A percentile compares a stretch with the other conserved stretches of the same genome.
These are phyloP conservation scores for Calocybe cyanea DNA, from an alignment of 768 basidiomycete genomes.

Conservation along the genomic window DNA sequence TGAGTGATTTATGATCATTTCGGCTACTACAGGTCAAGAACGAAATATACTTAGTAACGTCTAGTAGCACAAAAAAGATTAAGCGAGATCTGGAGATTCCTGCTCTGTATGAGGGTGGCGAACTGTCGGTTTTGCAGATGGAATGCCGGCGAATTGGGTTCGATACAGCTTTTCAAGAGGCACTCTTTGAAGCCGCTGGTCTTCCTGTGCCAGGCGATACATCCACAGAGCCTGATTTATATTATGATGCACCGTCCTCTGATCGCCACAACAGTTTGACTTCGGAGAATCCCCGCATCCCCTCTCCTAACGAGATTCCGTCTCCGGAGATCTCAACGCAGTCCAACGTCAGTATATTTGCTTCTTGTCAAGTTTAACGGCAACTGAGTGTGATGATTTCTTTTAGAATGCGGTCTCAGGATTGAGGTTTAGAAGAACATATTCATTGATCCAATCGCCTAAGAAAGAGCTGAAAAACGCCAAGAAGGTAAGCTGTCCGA, in stretches of 20 bases:
- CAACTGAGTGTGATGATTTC: neutral
- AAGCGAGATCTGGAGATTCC: neutral
- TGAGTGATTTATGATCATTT: neutral
- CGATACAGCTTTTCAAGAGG: neutral
- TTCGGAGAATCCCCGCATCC: neutral
- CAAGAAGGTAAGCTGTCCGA: neutral
- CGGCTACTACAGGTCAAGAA: neutral
- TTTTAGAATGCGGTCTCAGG: neutral
- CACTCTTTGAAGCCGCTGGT: slow-evolving; percentile 1
- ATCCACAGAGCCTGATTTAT: neutral
- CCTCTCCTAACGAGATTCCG: neutral
- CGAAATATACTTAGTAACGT: neutral
- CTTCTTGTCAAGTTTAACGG: neutral
- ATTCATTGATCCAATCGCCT: neutral
- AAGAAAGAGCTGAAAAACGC: neutral
- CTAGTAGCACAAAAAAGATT: neutral
- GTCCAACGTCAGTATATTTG: neutral
- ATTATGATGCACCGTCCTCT: neutral
- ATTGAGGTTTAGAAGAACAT: neutral
- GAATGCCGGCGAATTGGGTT: neutral
- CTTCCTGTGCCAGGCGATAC: neutral
- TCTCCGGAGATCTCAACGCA: neutral
- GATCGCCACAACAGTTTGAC: too few species aligned
- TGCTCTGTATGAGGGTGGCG: neutral
- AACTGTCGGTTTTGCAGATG: neutral